Conservation (phyloP, 208 protist species). For the Wallacemonas collosoma region DNA sequence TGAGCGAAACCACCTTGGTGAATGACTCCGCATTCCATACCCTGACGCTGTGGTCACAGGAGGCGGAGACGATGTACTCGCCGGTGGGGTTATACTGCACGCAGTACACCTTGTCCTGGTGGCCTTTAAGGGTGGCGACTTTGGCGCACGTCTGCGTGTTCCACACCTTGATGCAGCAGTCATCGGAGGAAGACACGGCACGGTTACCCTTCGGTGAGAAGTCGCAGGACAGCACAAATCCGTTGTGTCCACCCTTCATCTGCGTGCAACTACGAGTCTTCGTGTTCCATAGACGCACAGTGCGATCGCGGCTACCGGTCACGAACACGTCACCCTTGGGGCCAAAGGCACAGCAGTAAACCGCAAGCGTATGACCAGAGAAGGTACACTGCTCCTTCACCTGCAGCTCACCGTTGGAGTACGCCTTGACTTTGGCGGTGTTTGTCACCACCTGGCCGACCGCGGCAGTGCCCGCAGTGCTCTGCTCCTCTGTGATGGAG, state of each 20-base stretch:
- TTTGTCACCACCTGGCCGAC: constrained; percentile 14
- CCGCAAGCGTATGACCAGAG: constrained; percentile 65
- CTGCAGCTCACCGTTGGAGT: constrained; percentile 59
- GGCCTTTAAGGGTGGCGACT: constrained; percentile 89
- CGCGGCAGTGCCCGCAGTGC: not conserved
- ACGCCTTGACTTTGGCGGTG: constrained; percentile 36
- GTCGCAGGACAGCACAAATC: constrained; percentile 87
- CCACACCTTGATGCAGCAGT: constrained; percentile 84
- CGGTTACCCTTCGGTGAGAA: constrained; percentile 87
- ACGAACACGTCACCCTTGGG: constrained; percentile 76
- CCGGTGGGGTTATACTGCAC: constrained; percentile 88
- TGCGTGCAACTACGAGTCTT: constrained; percentile 54
- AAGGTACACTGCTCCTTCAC: constrained; percentile 59
- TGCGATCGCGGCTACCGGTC: constrained; percentile 77
- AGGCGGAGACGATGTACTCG: constrained; percentile 87
- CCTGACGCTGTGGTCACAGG: constrained; percentile 75
- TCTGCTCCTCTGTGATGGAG: constrained; percentile 38
- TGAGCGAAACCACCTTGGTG: constrained; percentile 61
- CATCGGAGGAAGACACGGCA: constrained; percentile 73
- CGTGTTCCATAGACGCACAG: constrained; percentile 80
- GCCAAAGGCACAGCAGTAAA: constrained; percentile 86
- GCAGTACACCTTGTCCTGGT: constrained; percentile 94
- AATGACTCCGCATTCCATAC: constrained; percentile 83
- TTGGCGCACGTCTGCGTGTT: constrained; percentile 70
- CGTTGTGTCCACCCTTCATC: constrained; percentile 90